These are phyloP conservation scores for Candida suzukii DNA, from an alignment of 805 yeast genomes.

Conservation along the genomic window DNA sequence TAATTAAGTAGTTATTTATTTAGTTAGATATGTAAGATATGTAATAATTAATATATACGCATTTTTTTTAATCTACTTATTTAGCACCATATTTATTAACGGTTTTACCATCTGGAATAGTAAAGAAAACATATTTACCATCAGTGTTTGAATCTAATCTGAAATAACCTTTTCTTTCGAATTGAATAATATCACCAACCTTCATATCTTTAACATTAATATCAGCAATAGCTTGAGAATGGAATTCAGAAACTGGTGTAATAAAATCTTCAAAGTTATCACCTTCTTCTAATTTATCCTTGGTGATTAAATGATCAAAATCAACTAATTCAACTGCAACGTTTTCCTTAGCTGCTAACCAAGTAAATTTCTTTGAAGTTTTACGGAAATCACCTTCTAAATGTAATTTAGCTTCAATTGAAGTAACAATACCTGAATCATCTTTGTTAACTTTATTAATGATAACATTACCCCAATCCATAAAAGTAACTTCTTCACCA, in stretches of 20 bases:
- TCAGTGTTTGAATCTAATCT: slow-evolving; percentile 62
- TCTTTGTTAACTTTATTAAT: slow-evolving; percentile 62
- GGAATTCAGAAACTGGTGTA: slow-evolving; percentile 84
- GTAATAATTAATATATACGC: too few relatives aligned
- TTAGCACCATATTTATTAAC: slow-evolving; percentile 72
- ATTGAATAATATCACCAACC: slow-evolving; percentile 85
- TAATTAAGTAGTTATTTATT: too few relatives aligned
- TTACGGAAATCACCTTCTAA: slow-evolving; percentile 96
- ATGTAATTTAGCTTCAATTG: slow-evolving; percentile 72
- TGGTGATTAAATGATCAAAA: slow-evolving; percentile 90
- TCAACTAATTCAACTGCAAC: slow-evolving; percentile 75
- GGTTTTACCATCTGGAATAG: slow-evolving; percentile 93
- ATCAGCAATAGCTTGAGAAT: slow-evolving; percentile 71
- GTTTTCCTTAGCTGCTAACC: slow-evolving; percentile 81
- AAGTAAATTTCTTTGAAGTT: slow-evolving; percentile 89
- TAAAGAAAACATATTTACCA: slow-evolving; percentile 71
- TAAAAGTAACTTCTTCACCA: slow-evolving; percentile 91
- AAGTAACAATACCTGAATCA: slow-evolving; percentile 45
- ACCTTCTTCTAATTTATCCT: slow-evolving; percentile 91
- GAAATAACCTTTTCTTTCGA: slow-evolving; percentile 96
- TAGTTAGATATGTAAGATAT: too few relatives aligned
- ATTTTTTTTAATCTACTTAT: slow-evolving; percentile 6
- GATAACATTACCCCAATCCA: slow-evolving; percentile 98
- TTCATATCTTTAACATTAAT: slow-evolving; percentile 67
- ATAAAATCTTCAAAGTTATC: slow-evolving; percentile 90